phyloP scores from a whole-genome alignment of 345 rosid species.

The Iberis pinnata region DNA sequence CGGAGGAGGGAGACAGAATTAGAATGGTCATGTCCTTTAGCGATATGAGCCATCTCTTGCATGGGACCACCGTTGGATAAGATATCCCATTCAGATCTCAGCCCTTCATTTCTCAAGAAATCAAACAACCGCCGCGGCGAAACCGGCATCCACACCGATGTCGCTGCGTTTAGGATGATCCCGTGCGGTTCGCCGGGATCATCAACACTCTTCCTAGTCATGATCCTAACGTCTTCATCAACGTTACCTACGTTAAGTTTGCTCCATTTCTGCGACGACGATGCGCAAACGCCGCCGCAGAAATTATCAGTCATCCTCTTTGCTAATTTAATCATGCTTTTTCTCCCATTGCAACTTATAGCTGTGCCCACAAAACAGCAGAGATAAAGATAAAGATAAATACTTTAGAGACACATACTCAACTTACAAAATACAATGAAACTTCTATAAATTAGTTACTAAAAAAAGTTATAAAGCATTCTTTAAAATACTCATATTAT shows the following conservation, averaged over 20 bases:
- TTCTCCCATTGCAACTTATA: slow-evolving; percentile 48
- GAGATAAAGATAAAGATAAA: too few relatives aligned
- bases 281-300: slow-evolving; percentile 91
- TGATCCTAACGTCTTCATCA: slow-evolving; percentile 77
- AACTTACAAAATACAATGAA: too few relatives aligned
- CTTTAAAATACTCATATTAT: too few relatives aligned
- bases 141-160: slow-evolving; percentile 89
- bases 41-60: slow-evolving; percentile 95
- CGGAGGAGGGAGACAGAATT: slow-evolving; percentile 96
- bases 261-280: slow-evolving; percentile 83
- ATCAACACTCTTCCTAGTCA: slow-evolving; percentile 78
- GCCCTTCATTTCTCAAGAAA: slow-evolving; percentile 73
- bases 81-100: slow-evolving; percentile 95
- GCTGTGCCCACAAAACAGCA: slow-evolving; percentile 2
- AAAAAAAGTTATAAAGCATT: too few relatives aligned
- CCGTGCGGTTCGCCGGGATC: slow-evolving; percentile 98
- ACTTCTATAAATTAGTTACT: too few relatives aligned
- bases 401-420: too few relatives aligned
- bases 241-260: slow-evolving; percentile 60
- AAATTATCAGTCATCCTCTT: slow-evolving; percentile 91
- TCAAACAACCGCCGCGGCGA: slow-evolving; percentile 67
- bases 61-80: slow-evolving; percentile 91
- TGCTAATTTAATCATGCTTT: slow-evolving; percentile 92
- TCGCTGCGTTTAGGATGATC: slow-evolving; percentile 74
- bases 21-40: slow-evolving; percentile 91